Evolutionary conservation across 2,329 filamentous ascomycete species (phyloP).

Genomic region (Aspergillus pseudoglaucus): DNA sequence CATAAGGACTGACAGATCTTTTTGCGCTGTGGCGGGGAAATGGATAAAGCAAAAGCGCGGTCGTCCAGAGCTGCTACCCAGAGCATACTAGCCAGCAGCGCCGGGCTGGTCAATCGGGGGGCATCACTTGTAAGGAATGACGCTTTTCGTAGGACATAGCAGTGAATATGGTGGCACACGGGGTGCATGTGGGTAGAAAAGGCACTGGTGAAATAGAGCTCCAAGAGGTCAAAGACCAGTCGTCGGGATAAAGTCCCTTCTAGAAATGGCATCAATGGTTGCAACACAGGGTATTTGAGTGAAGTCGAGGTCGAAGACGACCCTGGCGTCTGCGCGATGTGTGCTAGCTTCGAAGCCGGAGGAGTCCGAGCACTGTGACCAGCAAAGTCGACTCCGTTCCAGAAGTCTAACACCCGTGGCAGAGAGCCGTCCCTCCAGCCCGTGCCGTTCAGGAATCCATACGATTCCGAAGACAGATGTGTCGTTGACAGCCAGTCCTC

Average conservation of each 20-base stretch:
- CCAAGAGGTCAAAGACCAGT: constrained; percentile 80
- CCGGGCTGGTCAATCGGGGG: constrained; percentile 75
- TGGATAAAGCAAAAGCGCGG: constrained; percentile 79
- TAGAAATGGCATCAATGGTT: constrained; percentile 75
- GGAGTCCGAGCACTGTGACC: constrained; percentile 39
- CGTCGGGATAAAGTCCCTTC: constrained; percentile 69
- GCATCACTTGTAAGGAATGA: constrained; percentile 78
- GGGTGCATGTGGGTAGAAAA: constrained; percentile 84
- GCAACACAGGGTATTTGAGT: constrained; percentile 75
- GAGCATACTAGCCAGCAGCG: constrained; percentile 86
- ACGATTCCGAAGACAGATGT: constrained; percentile 27
- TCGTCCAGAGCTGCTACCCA: constrained; percentile 94
- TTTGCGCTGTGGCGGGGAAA: constrained; percentile 70
- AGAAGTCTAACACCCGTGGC: constrained; percentile 24
- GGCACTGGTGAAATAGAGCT: constrained; percentile 85
- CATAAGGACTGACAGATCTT: constrained; percentile 84
- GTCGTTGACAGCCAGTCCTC: constrained; percentile 29
- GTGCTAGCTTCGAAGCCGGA: constrained; percentile 50
- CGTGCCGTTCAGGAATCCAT: constrained; percentile 22
- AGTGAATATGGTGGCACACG: constrained; percentile 82
- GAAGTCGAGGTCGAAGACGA: constrained; percentile 6
- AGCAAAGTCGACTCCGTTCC: constrained; percentile 24
- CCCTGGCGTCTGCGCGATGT: constrained; percentile 44
- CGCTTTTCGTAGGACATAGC: constrained; percentile 79
- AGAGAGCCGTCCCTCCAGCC: constrained; percentile 21